These are phyloP conservation scores for Cyberlindnera veronae DNA, from an alignment of 805 yeast genomes.

Conservation along the genomic window DNA sequence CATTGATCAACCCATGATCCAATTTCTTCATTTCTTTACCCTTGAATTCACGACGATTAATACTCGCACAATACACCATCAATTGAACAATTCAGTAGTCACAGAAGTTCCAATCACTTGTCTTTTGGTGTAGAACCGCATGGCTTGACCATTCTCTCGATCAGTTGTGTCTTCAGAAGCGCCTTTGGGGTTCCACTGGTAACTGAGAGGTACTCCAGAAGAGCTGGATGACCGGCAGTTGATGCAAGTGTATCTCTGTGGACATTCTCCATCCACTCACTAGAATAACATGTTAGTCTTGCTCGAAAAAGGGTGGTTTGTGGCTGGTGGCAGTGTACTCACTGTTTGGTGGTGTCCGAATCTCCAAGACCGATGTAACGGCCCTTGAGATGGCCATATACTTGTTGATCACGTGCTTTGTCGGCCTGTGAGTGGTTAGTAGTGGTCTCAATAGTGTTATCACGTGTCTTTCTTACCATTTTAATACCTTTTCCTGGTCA, in stretches of 20 bases:
- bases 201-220: slow-evolving; percentile 51
- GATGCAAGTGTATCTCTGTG: slow-evolving; percentile 65
- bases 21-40: too few relatives aligned
- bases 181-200: slow-evolving; percentile 45
- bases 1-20: slow-evolving; percentile 37
- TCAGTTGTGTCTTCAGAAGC: slow-evolving; percentile 30
- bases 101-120: too few relatives aligned
- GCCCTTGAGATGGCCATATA: slow-evolving; percentile 51
- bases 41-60: too few relatives aligned
- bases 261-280: slow-evolving; percentile 65
- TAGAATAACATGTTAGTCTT: slow-evolving; percentile 16
- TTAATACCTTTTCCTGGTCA: too few relatives aligned
- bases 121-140: slow-evolving; percentile 20
- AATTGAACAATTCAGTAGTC: too few relatives aligned
- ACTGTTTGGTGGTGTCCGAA: slow-evolving; percentile 58
- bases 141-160: slow-evolving; percentile 39
- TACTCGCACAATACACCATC: too few relatives aligned
- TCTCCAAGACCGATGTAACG: slow-evolving; percentile 76
- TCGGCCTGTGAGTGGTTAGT: slow-evolving; percentile 52
- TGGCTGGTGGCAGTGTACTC: too few relatives aligned
- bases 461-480: too few relatives aligned
- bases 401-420: slow-evolving; percentile 55
- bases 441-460: too few relatives aligned
- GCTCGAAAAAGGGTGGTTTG: too few relatives aligned
- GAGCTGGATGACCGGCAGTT: slow-evolving; percentile 53